Percentiles rank a stretch among this genome's conserved stretches.
Evolutionary conservation across 169 alveolate species (phyloP).

Genomic region (Eimeria praecox): DNA sequence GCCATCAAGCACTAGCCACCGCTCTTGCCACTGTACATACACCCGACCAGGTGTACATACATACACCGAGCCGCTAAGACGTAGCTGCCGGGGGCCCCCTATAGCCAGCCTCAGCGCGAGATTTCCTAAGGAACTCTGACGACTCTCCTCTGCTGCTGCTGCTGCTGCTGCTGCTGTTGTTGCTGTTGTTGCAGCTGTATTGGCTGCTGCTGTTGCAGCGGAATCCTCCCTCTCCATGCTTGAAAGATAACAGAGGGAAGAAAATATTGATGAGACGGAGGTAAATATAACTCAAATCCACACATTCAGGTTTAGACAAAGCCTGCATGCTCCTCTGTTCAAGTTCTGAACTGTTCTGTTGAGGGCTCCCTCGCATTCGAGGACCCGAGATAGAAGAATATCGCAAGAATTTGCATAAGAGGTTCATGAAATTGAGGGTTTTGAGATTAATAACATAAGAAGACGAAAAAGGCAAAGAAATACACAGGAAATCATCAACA

Average conservation of each 20-base stretch:
- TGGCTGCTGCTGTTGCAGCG: not conserved
- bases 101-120: slow-evolving; percentile 12
- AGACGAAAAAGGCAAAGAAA: too few species aligned
- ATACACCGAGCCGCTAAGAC: slow-evolving; percentile 65
- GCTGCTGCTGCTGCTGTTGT: slow-evolving; percentile 27
- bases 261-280: not conserved
- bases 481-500: too few species aligned
- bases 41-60: slow-evolving; percentile 41
- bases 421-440: not conserved
- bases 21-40: slow-evolving; percentile 72
- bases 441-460: not conserved
- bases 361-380: too few species aligned
- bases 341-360: too few species aligned
- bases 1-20: slow-evolving; percentile 75
- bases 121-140: not conserved
- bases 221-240: too few species aligned
- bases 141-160: not conserved
- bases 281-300: not conserved
- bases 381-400: too few species aligned
- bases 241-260: not conserved
- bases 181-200: not conserved
- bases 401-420: too few species aligned
- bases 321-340: too few species aligned
- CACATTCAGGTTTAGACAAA: too few species aligned
- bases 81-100: slow-evolving; percentile 38